These are phyloP conservation scores for Botrytis galanthina DNA, from an alignment of 2,329 filamentous ascomycete species.

Conservation along the genomic window DNA sequence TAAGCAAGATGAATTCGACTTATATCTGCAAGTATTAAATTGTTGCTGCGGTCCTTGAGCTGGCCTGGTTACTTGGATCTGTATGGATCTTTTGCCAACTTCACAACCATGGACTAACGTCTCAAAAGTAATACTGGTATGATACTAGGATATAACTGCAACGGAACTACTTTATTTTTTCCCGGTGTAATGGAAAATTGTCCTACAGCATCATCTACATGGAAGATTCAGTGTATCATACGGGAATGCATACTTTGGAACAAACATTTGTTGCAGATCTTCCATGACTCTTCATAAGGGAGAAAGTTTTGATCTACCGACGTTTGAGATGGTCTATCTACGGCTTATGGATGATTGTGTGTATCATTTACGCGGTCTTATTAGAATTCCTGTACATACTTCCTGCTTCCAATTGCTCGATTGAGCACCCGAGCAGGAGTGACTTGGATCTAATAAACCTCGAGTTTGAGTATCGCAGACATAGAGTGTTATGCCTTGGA, in stretches of 20 bases:
- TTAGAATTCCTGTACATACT: background rate
- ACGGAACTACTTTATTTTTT: background rate
- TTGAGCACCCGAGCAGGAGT: background rate
- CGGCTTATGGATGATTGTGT: too few relatives aligned
- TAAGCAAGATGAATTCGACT: too few relatives aligned
- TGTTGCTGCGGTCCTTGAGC: too few relatives aligned
- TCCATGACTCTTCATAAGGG: background rate
- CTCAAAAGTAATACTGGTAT: background rate
- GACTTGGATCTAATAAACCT: background rate
- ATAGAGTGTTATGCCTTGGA: accelerated
- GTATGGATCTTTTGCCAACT: background rate
- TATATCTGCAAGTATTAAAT: too few relatives aligned
- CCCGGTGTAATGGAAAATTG: accelerated
- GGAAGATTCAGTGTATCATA: background rate
- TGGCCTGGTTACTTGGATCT: too few relatives aligned
- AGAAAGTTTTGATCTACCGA: background rate
- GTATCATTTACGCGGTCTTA: accelerated
- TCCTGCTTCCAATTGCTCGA: background rate
- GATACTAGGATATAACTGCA: background rate
- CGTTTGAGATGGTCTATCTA: too few relatives aligned
- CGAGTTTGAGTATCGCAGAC: too few relatives aligned
- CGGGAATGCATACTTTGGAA: background rate
- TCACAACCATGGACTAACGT: background rate
- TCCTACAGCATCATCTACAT: background rate
- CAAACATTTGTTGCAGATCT: background rate